phyloP scores from a whole-genome alignment of 148 eudicot species.

The Vaccinium macrocarpon region DNA sequence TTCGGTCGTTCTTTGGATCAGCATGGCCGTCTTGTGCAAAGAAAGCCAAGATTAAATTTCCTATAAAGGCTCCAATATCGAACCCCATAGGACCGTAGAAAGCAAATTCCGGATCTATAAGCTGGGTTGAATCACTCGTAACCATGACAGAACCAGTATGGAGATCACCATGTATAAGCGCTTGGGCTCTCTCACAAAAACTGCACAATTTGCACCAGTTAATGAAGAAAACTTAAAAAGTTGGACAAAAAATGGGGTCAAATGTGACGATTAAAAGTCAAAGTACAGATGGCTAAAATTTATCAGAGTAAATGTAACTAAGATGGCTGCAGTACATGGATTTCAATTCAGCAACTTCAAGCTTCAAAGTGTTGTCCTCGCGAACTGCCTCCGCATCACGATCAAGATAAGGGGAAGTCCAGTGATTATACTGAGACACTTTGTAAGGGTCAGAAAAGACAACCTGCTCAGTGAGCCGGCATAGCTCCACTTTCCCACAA shows the following conservation, averaged over 20 bases:
- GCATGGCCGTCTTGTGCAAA: conserved; percentile 92
- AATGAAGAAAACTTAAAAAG: not conserved
- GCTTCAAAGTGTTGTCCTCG: conserved; percentile 67
- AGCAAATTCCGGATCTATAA: conserved; percentile 94
- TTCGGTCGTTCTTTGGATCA: conserved; percentile 53
- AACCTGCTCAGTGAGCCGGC: conserved; percentile 89
- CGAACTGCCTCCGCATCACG: conserved; percentile 83
- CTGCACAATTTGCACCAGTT: conserved; percentile 32
- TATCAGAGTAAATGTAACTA: not conserved
- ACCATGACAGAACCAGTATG: conserved; percentile 97
- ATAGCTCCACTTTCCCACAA: conserved; percentile 92
- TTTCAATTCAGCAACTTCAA: conserved; percentile 85
- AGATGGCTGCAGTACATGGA: conserved; percentile 47
- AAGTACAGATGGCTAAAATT: not conserved
- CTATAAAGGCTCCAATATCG: conserved; percentile 91
- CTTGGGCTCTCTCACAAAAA: conserved; percentile 96
- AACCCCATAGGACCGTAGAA: conserved; percentile 95
- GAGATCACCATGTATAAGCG: conserved; percentile 89
- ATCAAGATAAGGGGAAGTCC: conserved; percentile 92
- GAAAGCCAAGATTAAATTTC: conserved; percentile 79
- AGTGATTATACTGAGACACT: conserved; percentile 68
- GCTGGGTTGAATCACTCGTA: conserved; percentile 78
- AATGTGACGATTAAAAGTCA: not conserved
- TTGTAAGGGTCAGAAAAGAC: conserved; percentile 96
- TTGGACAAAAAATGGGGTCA: not conserved